Evolutionary conservation across 1,284 basidiomycete species (phyloP), one percentile per base, ranked within the genome.

Genomic region (Pulchroboletus neoregius): DNA sequence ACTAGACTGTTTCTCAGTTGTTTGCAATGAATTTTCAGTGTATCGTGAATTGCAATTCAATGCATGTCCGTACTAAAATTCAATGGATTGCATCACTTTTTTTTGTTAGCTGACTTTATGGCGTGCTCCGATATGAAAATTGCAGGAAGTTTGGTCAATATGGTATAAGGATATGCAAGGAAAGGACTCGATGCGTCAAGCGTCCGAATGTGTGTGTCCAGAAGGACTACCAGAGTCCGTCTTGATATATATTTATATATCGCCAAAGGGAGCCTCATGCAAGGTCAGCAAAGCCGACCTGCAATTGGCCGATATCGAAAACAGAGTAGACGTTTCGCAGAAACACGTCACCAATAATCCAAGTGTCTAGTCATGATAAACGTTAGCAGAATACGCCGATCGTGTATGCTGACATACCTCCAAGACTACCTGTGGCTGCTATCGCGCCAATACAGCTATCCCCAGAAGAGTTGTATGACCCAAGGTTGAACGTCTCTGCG

Each of bases 311-410:
- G 3, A 66, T 4, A 37, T 64, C 65, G 34, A 67, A 64, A 18
- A 56, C 49, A 3, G 61, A 38, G 28, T 66, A 64, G 10, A 66
- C 61, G 38, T 67, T 66, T 38, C 43, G 53, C 38, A 67, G 22
- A 41, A 67, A 66, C 8, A 36, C 24, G 32, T 65, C 65, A 12
- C 63, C 62, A 23, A 64, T 16, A 22, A 66, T 50, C 63, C 62
- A 63, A 3, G 32, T 46, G 33, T 45, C 58, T 63, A 32, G 36
- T 38, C 23, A 34, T 6, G 6, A 18, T 9, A 0, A 7, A 23
- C 34, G 6, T 50, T 20, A 49, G 23, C 28, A 32, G 20, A n/a
- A 40, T 24, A 8, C 5, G 1, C 6, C 9, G 33, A 37, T n/a
- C 2, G 16, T 6, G 3, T 10, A 37, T 3, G 20, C 4, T 4